Percentiles rank a stretch among this genome's conserved stretches.
Evolutionary conservation across 2,329 filamentous ascomycete species (phyloP).

Genomic region (Cercospora zeina): DNA sequence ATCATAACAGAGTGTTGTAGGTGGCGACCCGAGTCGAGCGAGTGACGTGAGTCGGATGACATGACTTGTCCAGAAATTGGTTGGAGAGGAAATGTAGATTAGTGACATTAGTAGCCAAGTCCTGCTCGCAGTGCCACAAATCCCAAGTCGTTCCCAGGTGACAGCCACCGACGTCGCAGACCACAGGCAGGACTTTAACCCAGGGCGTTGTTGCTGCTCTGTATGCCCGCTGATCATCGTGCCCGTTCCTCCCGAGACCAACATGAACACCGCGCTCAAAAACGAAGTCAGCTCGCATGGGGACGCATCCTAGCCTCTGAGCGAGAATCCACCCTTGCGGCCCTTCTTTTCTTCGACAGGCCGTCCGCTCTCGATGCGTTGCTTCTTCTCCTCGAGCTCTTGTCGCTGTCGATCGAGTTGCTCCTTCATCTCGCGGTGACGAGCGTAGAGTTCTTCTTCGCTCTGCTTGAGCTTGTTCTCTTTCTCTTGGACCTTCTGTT

Average conservation of each 20-base stretch:
- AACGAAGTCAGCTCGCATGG: conserved; percentile 14
- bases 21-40: conserved; percentile 1
- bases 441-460: conserved; percentile 96
- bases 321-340: conserved; percentile 94
- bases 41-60: conserved; percentile 8
- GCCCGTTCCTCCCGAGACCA: conserved; percentile 19
- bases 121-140: conserved; percentile 25
- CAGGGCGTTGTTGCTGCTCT: conserved; percentile 1
- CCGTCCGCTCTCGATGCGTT: conserved; percentile 88
- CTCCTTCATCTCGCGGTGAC: conserved; percentile 99
- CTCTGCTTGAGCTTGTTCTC: conserved; percentile 99
- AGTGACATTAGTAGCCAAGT: conserved; percentile 34
- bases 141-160: conserved; percentile 19
- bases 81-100: conserved; percentile 36
- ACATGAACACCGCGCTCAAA: conserved; percentile 30
- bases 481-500: conserved; percentile 99
- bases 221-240: conserved; percentile 10
- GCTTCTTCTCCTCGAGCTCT: conserved; percentile 98
- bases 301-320: conserved; percentile 57
- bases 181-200: conserved; percentile 6
- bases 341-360: conserved; percentile 97
- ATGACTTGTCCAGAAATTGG: conserved; percentile 26
- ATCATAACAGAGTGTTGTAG: conserved; percentile 9
- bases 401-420: conserved; percentile 91
- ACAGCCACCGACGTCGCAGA: conserved; percentile 12